Conservation (phyloP, 805 yeast genomes). For the Wickerhamomyces rabaulensis region DNA sequence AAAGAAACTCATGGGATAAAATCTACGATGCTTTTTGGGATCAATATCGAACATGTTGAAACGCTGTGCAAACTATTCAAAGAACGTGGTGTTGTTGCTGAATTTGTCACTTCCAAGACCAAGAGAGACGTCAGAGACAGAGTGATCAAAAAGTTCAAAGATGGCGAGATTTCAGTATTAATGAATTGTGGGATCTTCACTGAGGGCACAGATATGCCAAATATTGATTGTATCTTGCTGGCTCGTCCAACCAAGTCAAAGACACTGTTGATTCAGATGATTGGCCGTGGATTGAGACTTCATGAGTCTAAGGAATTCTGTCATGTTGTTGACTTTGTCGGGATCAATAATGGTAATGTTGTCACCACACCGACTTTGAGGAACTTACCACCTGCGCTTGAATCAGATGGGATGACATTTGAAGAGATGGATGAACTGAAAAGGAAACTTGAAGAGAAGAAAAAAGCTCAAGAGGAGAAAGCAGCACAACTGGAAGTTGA, state of each 20-base stretch:
- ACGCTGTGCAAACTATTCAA: slow-evolving; percentile 49
- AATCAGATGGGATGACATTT: slow-evolving; percentile 27
- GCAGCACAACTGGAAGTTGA: slow-evolving; percentile 11
- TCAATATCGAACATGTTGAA: slow-evolving; percentile 62
- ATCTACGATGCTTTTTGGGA: slow-evolving; percentile 75
- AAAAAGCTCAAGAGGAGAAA: slow-evolving; percentile 9
- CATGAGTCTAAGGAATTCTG: slow-evolving; percentile 60
- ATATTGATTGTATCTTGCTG: slow-evolving; percentile 72
- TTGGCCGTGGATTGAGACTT: slow-evolving; percentile 80
- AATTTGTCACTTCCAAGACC: slow-evolving; percentile 67
- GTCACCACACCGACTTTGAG: slow-evolving; percentile 51
- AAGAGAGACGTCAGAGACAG: slow-evolving; percentile 42
- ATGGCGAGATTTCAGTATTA: slow-evolving; percentile 62
- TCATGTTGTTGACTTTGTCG: slow-evolving; percentile 75
- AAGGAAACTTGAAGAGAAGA: slow-evolving; percentile 14
- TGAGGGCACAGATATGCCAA: slow-evolving; percentile 93
- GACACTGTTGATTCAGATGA: slow-evolving; percentile 74
- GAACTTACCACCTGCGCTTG: slow-evolving; percentile 22
- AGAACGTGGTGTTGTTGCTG: slow-evolving; percentile 59
- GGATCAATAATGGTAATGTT: slow-evolving; percentile 48
- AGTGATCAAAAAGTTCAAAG: slow-evolving; percentile 52
- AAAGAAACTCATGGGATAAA: slow-evolving; percentile 35
- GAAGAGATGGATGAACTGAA: slow-evolving; percentile 27
- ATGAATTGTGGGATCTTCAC: slow-evolving; percentile 89
- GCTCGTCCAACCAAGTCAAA: slow-evolving; percentile 79